Conservation (phyloP, 2,329 filamentous ascomycete genomes). For the Sclerotinia trifoliorum region DNA sequence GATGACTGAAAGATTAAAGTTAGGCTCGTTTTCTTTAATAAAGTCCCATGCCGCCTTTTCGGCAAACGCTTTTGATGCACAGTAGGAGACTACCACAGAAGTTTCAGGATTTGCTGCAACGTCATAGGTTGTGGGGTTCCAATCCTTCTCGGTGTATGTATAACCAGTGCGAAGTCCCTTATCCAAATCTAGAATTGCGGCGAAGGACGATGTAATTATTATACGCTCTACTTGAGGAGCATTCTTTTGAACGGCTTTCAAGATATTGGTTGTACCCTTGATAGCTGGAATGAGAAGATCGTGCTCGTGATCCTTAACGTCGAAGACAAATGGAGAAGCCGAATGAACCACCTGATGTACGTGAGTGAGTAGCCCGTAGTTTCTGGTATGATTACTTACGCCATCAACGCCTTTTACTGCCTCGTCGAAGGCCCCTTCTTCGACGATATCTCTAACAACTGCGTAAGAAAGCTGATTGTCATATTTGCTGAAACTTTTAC, state of each 20-base stretch:
- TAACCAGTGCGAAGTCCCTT: constrained; percentile 51
- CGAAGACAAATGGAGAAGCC: constrained; percentile 52
- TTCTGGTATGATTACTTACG: constrained; percentile 42
- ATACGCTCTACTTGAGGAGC: constrained; percentile 41
- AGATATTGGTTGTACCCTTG: constrained; percentile 49
- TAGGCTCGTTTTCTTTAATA: constrained; percentile 50
- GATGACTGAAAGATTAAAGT: constrained; percentile 59
- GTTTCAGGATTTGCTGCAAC: constrained; percentile 40
- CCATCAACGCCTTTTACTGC: constrained; percentile 61
- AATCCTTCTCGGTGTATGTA: constrained; percentile 52
- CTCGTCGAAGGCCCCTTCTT: constrained; percentile 66
- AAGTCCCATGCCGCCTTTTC: constrained; percentile 65
- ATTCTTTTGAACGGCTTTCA: constrained; percentile 46
- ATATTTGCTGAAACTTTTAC: constrained; percentile 43
- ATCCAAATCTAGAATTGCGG: constrained; percentile 53
- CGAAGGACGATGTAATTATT: constrained; percentile 63
- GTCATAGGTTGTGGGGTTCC: constrained; percentile 52
- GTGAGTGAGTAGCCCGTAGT: constrained; percentile 2
- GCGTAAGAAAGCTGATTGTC: constrained; percentile 38
- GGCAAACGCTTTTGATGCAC: constrained; percentile 58
- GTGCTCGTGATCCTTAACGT: constrained; percentile 38
- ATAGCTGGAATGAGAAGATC: constrained; percentile 54
- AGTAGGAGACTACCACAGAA: constrained; percentile 30
- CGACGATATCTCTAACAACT: constrained; percentile 69
- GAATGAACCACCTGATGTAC: constrained; percentile 59